Base-by-base conservation (phyloP, 148 eudicot species). In the Selenicereus undatus region DNA sequence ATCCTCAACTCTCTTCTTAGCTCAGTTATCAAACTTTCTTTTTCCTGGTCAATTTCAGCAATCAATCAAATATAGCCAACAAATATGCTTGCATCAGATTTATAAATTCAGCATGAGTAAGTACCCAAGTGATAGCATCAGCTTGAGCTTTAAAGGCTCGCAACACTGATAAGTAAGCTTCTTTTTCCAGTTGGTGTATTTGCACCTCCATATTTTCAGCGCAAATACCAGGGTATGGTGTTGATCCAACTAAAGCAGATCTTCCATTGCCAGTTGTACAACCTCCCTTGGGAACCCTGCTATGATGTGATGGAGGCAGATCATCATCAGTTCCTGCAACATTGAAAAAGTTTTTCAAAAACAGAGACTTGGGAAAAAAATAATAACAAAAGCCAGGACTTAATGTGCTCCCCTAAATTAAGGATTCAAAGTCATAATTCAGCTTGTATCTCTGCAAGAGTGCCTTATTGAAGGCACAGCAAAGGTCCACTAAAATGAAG, bases 131-230 rank as follows among this genome's bases (percentile, higher is more conserved):
- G 79, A 91, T 89, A 83, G 94, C 91, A 88, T 91, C 94, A 45
- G 90, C 89, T 87, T 91, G 94, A 86, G 92, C 94, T 88, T 89
- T 89, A 82, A 91, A 91, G 79, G 94, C 94, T 84, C 91, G 84
- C 68, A 91, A 76, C 84, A 91, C 90, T 51, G 92, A 88, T 83
- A 88, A 82, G 81, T 91, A 91, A 12, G 92, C 94, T 86, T 91
- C 94, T 81, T 86, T 87, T 88, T 91, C 94, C 65, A 91, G 90
- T 74, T 81, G 92, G 78, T 88, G 94, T 78, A 91, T 88, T 81
- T 88, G 87, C 56, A 88, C 81, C 82, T 87, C 90, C 94, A 91
- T 89, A 66, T 89, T 81, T 30, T 89, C 90, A 54, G 84, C 86
- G 71, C 86, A 85, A 81, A 81, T 81, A 82, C 89, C 83, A 9